Evolutionary conservation across 1,284 basidiomycete species (phyloP).

Genomic region (Boletellus dicymbophilus): DNA sequence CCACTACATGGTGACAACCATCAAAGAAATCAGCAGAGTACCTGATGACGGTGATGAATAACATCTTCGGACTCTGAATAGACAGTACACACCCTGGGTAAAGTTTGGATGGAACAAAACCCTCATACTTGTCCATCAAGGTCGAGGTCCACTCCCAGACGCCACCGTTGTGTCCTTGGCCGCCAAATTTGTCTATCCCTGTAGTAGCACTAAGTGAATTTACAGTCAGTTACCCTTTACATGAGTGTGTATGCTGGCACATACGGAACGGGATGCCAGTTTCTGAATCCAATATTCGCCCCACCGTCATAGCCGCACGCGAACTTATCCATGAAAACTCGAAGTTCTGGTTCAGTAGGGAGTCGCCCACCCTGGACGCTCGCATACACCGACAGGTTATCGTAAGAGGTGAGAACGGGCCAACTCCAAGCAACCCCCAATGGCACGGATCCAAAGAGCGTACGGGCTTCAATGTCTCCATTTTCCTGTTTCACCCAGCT

Average conservation of each 20-base stretch:
- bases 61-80: not conserved
- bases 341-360: constrained; percentile 89
- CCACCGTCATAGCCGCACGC: constrained; percentile 70
- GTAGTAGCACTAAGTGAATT: constrained; percentile 57
- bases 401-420: constrained; percentile 86
- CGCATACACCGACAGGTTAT: constrained; percentile 81
- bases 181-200: constrained; percentile 46
- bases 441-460: constrained; percentile 83
- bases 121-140: constrained; percentile 68
- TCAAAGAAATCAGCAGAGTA: constrained; percentile 93
- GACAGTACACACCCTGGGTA: constrained; percentile 72
- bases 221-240: constrained; percentile 4
- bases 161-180: constrained; percentile 85
- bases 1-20: constrained; percentile 80
- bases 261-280: constrained; percentile 93
- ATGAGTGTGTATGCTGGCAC: constrained; percentile 30
- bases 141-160: constrained; percentile 99
- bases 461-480: constrained; percentile 67
- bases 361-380: constrained; percentile 86
- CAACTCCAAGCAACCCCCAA: constrained; percentile 80
- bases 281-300: constrained; percentile 84
- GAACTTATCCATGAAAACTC: constrained; percentile 75
- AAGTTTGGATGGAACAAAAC: constrained; percentile 72
- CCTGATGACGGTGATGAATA: constrained; percentile 33
- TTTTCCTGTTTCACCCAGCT: constrained; percentile 62